These are phyloP conservation scores for Trametes hirsuta DNA, from an alignment of 1,284 basidiomycete species.

Conservation along the genomic window DNA sequence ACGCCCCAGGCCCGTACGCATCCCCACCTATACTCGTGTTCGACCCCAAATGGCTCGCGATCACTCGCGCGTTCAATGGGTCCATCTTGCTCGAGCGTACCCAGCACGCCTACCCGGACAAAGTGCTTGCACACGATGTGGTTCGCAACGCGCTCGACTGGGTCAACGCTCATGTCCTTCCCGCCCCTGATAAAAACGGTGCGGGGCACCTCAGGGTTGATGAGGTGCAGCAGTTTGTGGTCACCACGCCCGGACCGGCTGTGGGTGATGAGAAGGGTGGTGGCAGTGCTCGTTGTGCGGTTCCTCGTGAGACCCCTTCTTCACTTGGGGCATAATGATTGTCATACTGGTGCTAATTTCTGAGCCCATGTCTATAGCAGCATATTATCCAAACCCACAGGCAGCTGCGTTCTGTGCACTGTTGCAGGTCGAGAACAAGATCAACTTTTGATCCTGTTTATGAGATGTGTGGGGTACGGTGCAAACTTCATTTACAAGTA, in stretches of 20 bases:
- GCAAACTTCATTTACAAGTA: too few species aligned
- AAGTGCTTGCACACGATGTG: slow-evolving; percentile 55
- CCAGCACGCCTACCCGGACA: slow-evolving; percentile 63
- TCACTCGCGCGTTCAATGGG: slow-evolving; percentile 84
- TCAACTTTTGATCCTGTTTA: too few species aligned
- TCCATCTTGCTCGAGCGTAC: slow-evolving; percentile 62
- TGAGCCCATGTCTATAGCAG: slow-evolving; percentile 47
- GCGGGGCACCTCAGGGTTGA: slow-evolving; percentile 41
- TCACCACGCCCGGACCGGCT: slow-evolving; percentile 76
- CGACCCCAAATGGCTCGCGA: slow-evolving; percentile 94
- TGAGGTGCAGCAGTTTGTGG: slow-evolving; percentile 72
- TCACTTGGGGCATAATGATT: background rate
- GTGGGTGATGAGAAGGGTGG: slow-evolving; percentile 36
- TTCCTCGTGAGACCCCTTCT: slow-evolving; percentile 6
- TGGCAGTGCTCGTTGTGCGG: slow-evolving; percentile 51
- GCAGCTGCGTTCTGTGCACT: slow-evolving; percentile 86
- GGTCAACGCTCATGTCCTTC: slow-evolving; percentile 59
- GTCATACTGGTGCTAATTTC: background rate
- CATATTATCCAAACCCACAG: slow-evolving; percentile 89
- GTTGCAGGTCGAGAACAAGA: slow-evolving; percentile 80
- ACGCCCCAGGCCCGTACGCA: slow-evolving; percentile 30
- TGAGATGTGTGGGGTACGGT: too few species aligned
- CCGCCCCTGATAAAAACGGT: slow-evolving; percentile 31
- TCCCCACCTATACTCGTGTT: slow-evolving; percentile 49
- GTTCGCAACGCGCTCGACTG: slow-evolving; percentile 70